Evolutionary conservation across 768 basidiomycete species (phyloP), one percentile per base, ranked within the genome.

Genomic region (Lepiota brunneoincarnata): DNA sequence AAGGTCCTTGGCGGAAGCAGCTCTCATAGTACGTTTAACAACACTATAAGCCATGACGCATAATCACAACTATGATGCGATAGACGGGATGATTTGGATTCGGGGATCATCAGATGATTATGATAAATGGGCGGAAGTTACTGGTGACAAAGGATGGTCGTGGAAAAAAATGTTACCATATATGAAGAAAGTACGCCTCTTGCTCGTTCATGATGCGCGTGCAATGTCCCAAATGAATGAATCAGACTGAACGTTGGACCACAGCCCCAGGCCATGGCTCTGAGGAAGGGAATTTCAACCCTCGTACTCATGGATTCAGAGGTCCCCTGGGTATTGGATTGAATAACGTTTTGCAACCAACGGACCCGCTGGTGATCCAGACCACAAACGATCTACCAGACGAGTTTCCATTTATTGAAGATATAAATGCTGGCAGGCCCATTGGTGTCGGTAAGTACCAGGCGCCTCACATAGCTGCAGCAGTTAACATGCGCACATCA

Each of bases 111-210:
- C 46, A 2, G 69, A 70, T 14, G 83, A 84, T 58, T 85, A 75
- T 51, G 77, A 84, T 55, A 76, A 78, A 54, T 80, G 76, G 65
- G 80, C 76, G 0, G 41, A 58, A 1, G 64, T 75, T 18, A 67
- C 71, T 11, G 80, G 76, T 6, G 79, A 82, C 36, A 49, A 68
- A 1, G 71, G 71, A 4, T 85, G 83, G 82, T 58, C 59, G 1
- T 67, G 66, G 62, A 54, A 55, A 2, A 58, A 48, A 6, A 49
- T 70, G 24, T 51, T 59, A n/a, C 59, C 63, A 17, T 68, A 64
- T 38, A 54, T 68, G 11, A 21, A 49, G 5, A 65, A 58, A 59
- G 70, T 68, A 35, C 34, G 54, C n/a, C n/a, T 37, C 31, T 12
- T 1, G 6, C 38, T 37, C 7, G 3, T 20, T 49, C 11, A 37